These are phyloP conservation scores for Rhododendron vialii DNA, from an alignment of 148 eudicot genomes.

Conservation along the genomic window DNA sequence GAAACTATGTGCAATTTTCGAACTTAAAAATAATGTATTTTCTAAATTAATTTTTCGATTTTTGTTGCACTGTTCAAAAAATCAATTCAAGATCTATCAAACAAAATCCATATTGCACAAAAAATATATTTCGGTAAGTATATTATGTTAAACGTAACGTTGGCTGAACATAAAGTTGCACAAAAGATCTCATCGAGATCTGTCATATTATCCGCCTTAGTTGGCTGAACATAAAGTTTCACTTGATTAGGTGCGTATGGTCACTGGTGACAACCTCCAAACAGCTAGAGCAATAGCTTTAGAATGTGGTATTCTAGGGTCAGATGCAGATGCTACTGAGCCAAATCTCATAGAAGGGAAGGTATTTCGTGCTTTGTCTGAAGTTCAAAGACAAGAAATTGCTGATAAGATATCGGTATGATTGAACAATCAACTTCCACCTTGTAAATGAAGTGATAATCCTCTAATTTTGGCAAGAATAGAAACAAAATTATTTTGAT, in stretches of 20 bases:
- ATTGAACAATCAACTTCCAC: background rate
- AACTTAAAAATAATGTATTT: background rate
- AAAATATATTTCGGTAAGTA: background rate
- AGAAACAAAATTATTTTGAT: background rate
- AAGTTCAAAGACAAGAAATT: constrained; percentile 50
- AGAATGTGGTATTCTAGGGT: constrained; percentile 89
- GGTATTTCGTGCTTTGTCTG: constrained; percentile 61
- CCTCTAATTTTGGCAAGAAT: background rate
- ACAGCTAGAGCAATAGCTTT: constrained; percentile 94
- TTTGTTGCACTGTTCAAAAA: background rate
- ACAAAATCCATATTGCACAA: background rate
- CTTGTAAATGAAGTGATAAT: background rate
- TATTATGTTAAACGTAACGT: too few species aligned
- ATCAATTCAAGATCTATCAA: background rate
- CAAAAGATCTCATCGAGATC: background rate
- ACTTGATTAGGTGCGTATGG: constrained; percentile 79
- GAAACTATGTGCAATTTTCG: too few species aligned
- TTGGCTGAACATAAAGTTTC: background rate
- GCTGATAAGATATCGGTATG: constrained; percentile 79
- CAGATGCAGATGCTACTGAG: constrained; percentile 69
- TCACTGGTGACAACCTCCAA: constrained; percentile 93
- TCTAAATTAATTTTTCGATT: background rate
- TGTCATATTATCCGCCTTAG: background rate
- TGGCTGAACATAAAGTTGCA: background rate
- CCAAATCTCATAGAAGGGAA: constrained; percentile 91